These are phyloP conservation scores for Scheffersomyces titani DNA, from an alignment of 1,139 yeast genomes.

Conservation along the genomic window DNA sequence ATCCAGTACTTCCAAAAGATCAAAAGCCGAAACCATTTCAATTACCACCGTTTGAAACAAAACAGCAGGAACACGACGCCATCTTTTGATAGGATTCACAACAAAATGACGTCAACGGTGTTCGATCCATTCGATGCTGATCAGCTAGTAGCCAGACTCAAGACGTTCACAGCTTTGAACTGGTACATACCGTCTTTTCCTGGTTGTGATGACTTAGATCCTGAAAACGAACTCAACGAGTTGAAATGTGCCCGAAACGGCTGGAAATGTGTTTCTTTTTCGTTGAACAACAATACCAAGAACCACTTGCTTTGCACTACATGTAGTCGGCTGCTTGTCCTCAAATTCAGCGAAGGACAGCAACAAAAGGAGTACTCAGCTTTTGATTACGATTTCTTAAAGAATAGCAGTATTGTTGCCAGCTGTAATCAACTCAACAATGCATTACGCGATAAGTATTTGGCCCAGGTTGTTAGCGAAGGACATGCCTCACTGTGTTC, in stretches of 20 bases:
- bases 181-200: constrained; percentile 31
- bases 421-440: constrained; percentile 22
- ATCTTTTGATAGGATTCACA: constrained; percentile 13
- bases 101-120: constrained; percentile 12
- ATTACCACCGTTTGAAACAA: constrained; percentile 33
- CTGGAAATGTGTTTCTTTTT: constrained; percentile 39
- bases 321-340: constrained; percentile 31
- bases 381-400: neutral
- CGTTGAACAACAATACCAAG: constrained; percentile 21
- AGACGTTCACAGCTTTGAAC: constrained; percentile 33
- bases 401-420: neutral
- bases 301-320: constrained; percentile 38
- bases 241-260: constrained; percentile 43
- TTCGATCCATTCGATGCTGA: constrained; percentile 39
- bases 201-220: constrained; percentile 1
- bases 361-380: neutral
- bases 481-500: constrained; percentile 38
- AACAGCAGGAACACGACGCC: constrained; percentile 3
- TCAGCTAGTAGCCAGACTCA: constrained; percentile 27
- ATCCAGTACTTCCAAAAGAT: constrained; percentile 40
- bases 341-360: constrained; percentile 22
- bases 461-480: constrained; percentile 19
- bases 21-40: constrained; percentile 38
- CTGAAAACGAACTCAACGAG: constrained; percentile 23
- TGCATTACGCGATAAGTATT: constrained; percentile 25